Base-by-base conservation (phyloP, 2,329 filamentous ascomycete genomes). In the Parafenestella ontariensis region DNA sequence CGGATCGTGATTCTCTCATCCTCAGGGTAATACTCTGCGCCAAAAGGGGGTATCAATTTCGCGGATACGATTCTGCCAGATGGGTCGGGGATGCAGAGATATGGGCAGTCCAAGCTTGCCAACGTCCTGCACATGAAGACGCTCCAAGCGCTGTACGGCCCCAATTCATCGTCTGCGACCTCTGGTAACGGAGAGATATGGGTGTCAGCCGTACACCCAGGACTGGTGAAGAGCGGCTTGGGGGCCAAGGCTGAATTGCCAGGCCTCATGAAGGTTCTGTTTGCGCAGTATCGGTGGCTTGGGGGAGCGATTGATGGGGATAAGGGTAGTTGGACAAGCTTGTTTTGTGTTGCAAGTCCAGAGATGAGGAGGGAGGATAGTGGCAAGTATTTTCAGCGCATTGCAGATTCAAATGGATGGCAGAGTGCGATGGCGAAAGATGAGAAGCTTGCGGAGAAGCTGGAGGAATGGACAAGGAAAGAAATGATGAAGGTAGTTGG, bases 1-100 rank as follows among this genome's bases (percentile, higher is more conserved):
- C 53, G 68, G 6, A 57, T 71, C 18, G 59, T 70, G 4, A 61
- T 57, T 21, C 34, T 70, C 10, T 60, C 52, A 5, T 59, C 54
- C 23, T 48, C 39, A 11, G 61, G 53, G 3, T 58, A 63, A 11
- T 17, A 28, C 3, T 26, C 39, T 26, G 39, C 46, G 3, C 55
- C 53, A 9, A 36, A 64, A 3, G 55, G 48, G 0, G 61, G 59
- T 24, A 44, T 37, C 8, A 56, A 59, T 11, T 65, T 66, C 52
- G n/a, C 42, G 8, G 48, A 56, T 23, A 44, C 36, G 21, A 26
- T 17, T 6, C 47, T 51, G 24, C 31, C 47, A 33, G n/a, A 39
- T 7, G 58, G 61, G 23, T 29, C 56, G n/a, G 44, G 37, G 11
- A 44, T 47, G 31, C 9, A 24, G 1, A 58, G 59, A 10, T 68